Evolutionary conservation across 129 eudicot species (phyloP).

Genomic region (carrot (Daucus carota)): DNA sequence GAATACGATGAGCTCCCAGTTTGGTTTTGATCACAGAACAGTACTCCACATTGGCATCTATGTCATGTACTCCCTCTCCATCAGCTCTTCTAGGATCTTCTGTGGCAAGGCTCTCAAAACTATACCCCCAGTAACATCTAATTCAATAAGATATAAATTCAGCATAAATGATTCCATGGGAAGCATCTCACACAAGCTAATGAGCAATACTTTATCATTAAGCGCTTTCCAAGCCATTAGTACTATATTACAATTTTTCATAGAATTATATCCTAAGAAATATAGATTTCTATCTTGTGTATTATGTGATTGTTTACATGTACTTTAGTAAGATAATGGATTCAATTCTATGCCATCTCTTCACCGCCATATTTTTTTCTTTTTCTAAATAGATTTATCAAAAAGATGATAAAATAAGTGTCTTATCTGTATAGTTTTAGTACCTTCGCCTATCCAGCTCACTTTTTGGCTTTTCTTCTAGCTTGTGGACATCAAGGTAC

Average conservation of each 20-base stretch:
- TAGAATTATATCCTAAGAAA: not conserved
- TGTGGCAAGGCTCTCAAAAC: slow-evolving; percentile 93
- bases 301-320: not conserved
- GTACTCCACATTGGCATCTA: slow-evolving; percentile 91
- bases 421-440: not conserved
- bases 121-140: slow-evolving; percentile 95
- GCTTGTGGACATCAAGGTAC: slow-evolving; percentile 94
- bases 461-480: slow-evolving; percentile 82
- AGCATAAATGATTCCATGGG: not conserved
- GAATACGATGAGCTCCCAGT: slow-evolving; percentile 88
- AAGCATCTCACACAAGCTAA: not conserved
- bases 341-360: not conserved
- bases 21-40: slow-evolving; percentile 90
- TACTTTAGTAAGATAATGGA: not conserved
- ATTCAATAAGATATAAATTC: slow-evolving; percentile 13
- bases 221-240: not conserved
- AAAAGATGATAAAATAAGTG: not conserved
- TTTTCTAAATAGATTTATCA: not conserved
- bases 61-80: slow-evolving; percentile 90
- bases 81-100: slow-evolving; percentile 91
- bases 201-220: not conserved
- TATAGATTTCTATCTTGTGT: not conserved
- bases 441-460: slow-evolving; percentile 89
- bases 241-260: not conserved
- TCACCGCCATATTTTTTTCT: not conserved